A percentile compares a stretch with the other conserved stretches of the same genome.
phyloP scores from a whole-genome alignment of 352 stramenopile species.

The Phytophthora kernoviae region DNA sequence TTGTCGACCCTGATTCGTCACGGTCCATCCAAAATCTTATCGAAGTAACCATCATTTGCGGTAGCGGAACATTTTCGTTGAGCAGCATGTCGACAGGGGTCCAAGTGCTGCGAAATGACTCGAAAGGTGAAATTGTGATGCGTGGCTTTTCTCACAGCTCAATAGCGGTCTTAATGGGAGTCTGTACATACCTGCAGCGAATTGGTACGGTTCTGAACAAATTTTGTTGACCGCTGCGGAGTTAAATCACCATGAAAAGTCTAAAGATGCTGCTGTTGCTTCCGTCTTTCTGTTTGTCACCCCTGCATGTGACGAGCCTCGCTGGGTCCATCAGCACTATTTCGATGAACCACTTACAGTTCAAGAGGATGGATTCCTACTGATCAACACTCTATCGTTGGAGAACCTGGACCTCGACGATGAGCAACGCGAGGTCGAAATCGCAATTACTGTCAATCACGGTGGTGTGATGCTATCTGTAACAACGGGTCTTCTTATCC shows the following conservation, averaged over 20 bases:
- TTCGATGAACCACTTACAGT: conserved; percentile 27
- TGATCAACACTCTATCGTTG: conserved; percentile 40
- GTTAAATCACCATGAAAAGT: conserved; percentile 7
- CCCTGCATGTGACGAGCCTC: conserved; percentile 60
- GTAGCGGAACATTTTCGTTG: conserved; percentile 35
- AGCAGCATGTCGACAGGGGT: conserved; percentile 16
- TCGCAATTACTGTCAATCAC: conserved; percentile 41
- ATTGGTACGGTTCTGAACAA: conserved; percentile 72
- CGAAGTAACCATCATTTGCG: conserved; percentile 34
- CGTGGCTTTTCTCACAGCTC: conserved; percentile 55
- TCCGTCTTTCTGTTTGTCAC: conserved; percentile 47
- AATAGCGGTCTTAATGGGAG: conserved; percentile 61
- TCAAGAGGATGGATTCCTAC: conserved; percentile 49
- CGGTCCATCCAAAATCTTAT: conserved; percentile 32
- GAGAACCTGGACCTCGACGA: conserved; percentile 36
- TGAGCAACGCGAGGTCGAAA: conserved; percentile 36
- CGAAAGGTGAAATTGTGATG: conserved; percentile 28
- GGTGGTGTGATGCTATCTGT: conserved; percentile 64
- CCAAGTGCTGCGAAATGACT: conserved; percentile 36
- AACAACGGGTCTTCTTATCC: conserved; percentile 41
- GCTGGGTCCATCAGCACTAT: conserved; percentile 24
- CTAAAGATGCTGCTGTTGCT: conserved; percentile 3
- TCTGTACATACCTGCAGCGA: conserved; percentile 43
- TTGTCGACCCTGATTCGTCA: conserved; percentile 33
- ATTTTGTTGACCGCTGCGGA: conserved; percentile 42